phyloP scores from a whole-genome alignment of 140 eudicot species.

The Ambrosia hybrid region DNA sequence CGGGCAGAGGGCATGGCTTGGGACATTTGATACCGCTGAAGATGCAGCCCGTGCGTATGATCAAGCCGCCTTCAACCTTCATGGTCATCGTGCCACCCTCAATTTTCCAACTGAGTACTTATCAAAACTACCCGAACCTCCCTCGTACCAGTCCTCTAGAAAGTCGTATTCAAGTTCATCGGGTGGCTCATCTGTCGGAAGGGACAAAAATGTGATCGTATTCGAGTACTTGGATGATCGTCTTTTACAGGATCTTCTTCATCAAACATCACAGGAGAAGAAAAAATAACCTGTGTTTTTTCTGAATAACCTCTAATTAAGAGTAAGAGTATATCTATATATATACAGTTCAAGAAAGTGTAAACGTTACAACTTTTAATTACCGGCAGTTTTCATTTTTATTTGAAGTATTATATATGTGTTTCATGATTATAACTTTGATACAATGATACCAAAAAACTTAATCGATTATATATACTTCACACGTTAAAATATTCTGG shows the following conservation, averaged over 20 bases:
- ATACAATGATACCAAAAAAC: neutral
- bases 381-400: too few species aligned
- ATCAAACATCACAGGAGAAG: conserved; percentile 30
- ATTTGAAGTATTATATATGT: too few species aligned
- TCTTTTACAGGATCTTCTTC: conserved; percentile 36
- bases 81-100: conserved; percentile 40
- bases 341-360: neutral
- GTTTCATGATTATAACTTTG: neutral
- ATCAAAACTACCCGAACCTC: conserved; percentile 38
- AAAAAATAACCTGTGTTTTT: conserved; percentile 7
- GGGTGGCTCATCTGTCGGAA: conserved; percentile 16
- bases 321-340: neutral
- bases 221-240: conserved; percentile 41
- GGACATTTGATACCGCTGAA: conserved; percentile 39
- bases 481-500: neutral
- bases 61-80: conserved; percentile 29
- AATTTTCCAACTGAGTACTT: conserved; percentile 38
- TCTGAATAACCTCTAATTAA: neutral
- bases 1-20: conserved; percentile 39
- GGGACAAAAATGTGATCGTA: conserved; percentile 29
- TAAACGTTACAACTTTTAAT: neutral
- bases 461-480: neutral
- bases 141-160: conserved; percentile 20
- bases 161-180: conserved; percentile 23
- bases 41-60: conserved; percentile 44